Conservation (phyloP, 1,139 yeast species). For the Suhomyces chickasaworum region DNA sequence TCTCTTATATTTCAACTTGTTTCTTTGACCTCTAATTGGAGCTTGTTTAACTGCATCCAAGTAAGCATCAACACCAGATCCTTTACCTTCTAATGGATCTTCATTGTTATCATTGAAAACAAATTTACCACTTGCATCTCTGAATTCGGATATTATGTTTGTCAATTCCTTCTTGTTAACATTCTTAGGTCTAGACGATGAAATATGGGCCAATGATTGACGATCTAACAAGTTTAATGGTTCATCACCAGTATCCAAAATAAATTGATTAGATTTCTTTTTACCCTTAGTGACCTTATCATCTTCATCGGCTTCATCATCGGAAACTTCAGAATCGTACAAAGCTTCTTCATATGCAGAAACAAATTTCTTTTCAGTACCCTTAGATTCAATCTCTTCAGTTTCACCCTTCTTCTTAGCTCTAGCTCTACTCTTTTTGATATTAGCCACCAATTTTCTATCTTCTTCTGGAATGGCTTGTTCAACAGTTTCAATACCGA, state of each 20-base stretch:
- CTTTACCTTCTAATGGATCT: conserved; percentile 52
- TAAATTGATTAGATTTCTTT: conserved; percentile 58
- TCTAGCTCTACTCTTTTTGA: conserved; percentile 82
- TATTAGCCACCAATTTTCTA: conserved; percentile 75
- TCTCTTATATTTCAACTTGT: conserved; percentile 83
- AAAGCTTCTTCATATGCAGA: conserved; percentile 87
- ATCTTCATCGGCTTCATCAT: conserved; percentile 40
- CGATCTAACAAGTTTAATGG: conserved; percentile 91
- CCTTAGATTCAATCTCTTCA: conserved; percentile 37
- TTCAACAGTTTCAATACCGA: conserved; percentile 81
- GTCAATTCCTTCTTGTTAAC: conserved; percentile 47
- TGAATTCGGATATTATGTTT: conserved; percentile 51
- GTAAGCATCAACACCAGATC: conserved; percentile 81
- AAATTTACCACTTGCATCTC: conserved; percentile 53
- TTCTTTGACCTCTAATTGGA: conserved; percentile 90
- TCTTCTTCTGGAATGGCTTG: conserved; percentile 86
- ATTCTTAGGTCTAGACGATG: conserved; percentile 77
- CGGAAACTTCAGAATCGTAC: conserved; percentile 58
- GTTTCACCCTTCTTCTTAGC: conserved; percentile 69
- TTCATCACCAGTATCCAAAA: conserved; percentile 74
- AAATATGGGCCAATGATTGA: conserved; percentile 80
- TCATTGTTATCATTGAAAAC: conserved; percentile 50
- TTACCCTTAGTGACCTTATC: conserved; percentile 27
- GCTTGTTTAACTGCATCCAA: conserved; percentile 91
- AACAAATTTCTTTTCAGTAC: conserved; percentile 53